Percentiles rank a stretch among this genome's conserved stretches.
phyloP scores from a whole-genome alignment of 257 asterid species.

The Nicotiana benthamiana region DNA sequence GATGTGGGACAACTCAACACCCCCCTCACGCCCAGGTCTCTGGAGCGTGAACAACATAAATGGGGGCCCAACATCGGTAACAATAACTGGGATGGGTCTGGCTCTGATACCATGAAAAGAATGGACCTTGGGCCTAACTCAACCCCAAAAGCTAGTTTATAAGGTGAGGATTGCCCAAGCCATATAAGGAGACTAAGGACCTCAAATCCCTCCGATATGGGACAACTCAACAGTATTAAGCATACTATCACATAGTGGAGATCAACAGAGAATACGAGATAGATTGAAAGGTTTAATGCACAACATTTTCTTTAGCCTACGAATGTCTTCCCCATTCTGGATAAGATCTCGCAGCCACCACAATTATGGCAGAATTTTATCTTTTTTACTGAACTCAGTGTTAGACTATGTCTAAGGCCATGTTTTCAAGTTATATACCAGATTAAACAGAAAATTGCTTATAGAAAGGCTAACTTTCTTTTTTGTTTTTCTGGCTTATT shows the following conservation, averaged over 20 bases:
- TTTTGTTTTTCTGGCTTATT: not conserved
- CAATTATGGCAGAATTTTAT: not conserved
- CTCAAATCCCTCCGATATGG: too few relatives aligned
- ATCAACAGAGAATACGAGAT: not conserved
- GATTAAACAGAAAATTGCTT: not conserved
- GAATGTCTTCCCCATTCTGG: not conserved
- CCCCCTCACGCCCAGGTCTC: too few relatives aligned
- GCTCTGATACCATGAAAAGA: too few relatives aligned
- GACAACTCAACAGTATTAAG: too few relatives aligned
- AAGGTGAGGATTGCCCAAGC: too few relatives aligned
- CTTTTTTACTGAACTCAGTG: not conserved
- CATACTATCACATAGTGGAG: not conserved
- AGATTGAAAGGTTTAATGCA: not conserved
- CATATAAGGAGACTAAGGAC: too few relatives aligned
- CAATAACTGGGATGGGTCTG: too few relatives aligned
- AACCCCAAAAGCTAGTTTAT: too few relatives aligned
- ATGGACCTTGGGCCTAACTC: too few relatives aligned
- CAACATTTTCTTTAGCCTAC: not conserved
- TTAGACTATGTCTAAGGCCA: not conserved
- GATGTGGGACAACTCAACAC: too few relatives aligned
- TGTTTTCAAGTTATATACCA: not conserved
- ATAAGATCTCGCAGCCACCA: not conserved
- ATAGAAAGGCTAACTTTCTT: not conserved
- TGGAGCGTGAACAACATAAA: too few relatives aligned
- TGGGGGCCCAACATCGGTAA: too few relatives aligned